phyloP scores from a whole-genome alignment of 805 yeast species.

The Diddensiella santjacobensis region DNA sequence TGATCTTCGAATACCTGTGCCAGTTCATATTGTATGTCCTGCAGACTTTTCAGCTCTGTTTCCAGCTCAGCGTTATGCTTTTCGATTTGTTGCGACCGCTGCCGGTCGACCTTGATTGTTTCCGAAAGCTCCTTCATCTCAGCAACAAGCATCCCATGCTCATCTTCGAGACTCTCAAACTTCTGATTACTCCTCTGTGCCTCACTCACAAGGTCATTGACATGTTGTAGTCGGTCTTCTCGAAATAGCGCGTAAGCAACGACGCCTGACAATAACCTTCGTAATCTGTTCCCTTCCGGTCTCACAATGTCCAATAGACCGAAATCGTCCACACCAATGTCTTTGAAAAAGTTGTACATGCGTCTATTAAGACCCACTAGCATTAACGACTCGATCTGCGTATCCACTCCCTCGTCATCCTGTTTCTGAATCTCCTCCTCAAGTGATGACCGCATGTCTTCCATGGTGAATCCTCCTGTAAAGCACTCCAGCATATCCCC shows the following conservation, averaged over 20 bases:
- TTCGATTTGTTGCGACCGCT: conserved; percentile 37
- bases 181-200: conserved; percentile 47
- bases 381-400: conserved; percentile 41
- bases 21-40: conserved; percentile 57
- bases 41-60: conserved; percentile 55
- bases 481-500: conserved; percentile 61
- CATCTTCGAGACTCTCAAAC: conserved; percentile 40
- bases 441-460: conserved; percentile 26
- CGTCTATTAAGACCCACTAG: conserved; percentile 56
- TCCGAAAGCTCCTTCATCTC: conserved; percentile 38
- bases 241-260: conserved; percentile 82
- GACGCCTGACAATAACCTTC: conserved; percentile 72
- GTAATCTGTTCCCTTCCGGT: conserved; percentile 68
- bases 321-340: conserved; percentile 77
- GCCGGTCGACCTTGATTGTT: conserved; percentile 27
- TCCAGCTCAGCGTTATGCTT: conserved; percentile 55
- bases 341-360: conserved; percentile 57
- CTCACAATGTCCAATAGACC: conserved; percentile 66
- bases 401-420: conserved; percentile 32
- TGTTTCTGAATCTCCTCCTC: conserved; percentile 37
- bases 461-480: conserved; percentile 45
- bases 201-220: conserved; percentile 55
- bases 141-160: conserved; percentile 37
- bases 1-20: conserved; percentile 60
- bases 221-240: conserved; percentile 68